Base-by-base conservation (phyloP, 495 filamentous ascomycete genomes). In the Xylaria curta region DNA sequence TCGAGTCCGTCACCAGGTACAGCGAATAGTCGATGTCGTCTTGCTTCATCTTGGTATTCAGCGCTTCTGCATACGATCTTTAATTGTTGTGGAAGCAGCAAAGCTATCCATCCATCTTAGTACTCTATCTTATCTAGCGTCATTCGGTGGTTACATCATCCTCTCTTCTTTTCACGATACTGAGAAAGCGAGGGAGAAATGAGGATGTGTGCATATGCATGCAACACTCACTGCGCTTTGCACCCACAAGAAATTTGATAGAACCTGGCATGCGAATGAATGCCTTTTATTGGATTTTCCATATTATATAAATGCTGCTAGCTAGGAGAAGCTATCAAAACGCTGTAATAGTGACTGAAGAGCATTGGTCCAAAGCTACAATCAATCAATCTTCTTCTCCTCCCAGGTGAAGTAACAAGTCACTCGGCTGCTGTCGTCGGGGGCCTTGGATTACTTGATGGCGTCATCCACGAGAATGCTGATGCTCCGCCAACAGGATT, bases 1-100 rank as follows among this genome's bases (percentile, higher is more conserved):
- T 95, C 28, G 94, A 97, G 84, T 98, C 94, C 1, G 95, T 98
- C 70, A 98, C 95, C 58, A 98, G 85, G 79, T 98, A 98, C 6
- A 97, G 81, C 10, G 91, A 89, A 71, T 86, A 87, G 74, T 86
- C 80, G 9, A 85, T 78, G 12, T 73, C 38, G 40, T 58, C 58
- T 64, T 79, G 78, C 51, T 69, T 66, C 80, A 84, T 83, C 40
- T 63, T 76, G 61, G 54, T 66, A 19, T 54, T 28, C 19, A 40
- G 36, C 33, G 31, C 33, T 49, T 49, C 6, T 49, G 40, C 31
- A 31, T 8, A n/a, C 4, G 3, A 40, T 26, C 10, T 56, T 42
- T 3, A 21, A 36, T 67, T 46, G 66, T 68, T n/a, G 36, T 31
- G 13, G 17, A 42, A 54, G 33, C 47, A 31, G 49, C 38, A 9